Percentiles rank a stretch among this genome's conserved stretches.
Conservation (phyloP, 768 basidiomycete species). For the Boletus rubescentipes region DNA sequence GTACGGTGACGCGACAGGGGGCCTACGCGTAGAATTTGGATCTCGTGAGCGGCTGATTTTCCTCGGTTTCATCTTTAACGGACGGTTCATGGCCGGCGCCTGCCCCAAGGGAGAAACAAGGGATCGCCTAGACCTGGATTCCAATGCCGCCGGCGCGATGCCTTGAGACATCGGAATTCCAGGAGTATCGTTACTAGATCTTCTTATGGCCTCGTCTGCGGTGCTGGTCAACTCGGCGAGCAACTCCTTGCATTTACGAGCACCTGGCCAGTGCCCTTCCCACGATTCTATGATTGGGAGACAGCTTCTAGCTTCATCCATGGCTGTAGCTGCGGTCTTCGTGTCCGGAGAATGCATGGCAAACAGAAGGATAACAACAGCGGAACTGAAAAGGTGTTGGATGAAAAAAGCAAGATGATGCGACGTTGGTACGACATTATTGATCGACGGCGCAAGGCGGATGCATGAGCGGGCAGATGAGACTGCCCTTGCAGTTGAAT, state of each 20-base stretch:
- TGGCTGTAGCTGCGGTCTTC: conserved; percentile 63
- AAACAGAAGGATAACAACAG: conserved; percentile 80
- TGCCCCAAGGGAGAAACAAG: conserved; percentile 44
- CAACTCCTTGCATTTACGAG: conserved; percentile 82
- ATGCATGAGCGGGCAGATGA: conserved; percentile 85
- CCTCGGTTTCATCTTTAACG: conserved; percentile 49
- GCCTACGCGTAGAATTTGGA: conserved; percentile 49
- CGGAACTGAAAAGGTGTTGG: conserved; percentile 86
- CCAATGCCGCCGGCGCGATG: conserved; percentile 38
- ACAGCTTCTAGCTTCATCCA: conserved; percentile 80
- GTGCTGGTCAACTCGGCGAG: conserved; percentile 68
- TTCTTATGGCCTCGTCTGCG: conserved; percentile 63
- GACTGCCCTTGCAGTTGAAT: conserved; percentile 78
- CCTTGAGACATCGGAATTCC: conserved; percentile 26
- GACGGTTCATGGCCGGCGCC: conserved; percentile 46
- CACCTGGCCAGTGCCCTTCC: conserved; percentile 88
- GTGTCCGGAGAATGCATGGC: conserved; percentile 80
- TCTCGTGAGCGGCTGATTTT: conserved; percentile 62
- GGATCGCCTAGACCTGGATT: conserved; percentile 58
- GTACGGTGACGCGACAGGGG: conserved; percentile 62
- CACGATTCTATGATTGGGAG: conserved; percentile 70
- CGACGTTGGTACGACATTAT: conserved; percentile 78
- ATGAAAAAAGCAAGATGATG: conserved; percentile 89
- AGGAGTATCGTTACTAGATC: conserved; percentile 18
- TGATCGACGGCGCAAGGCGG: conserved; percentile 80